Conservation (phyloP, 2,329 filamentous ascomycete species). For the Fusarium annulatum region DNA sequence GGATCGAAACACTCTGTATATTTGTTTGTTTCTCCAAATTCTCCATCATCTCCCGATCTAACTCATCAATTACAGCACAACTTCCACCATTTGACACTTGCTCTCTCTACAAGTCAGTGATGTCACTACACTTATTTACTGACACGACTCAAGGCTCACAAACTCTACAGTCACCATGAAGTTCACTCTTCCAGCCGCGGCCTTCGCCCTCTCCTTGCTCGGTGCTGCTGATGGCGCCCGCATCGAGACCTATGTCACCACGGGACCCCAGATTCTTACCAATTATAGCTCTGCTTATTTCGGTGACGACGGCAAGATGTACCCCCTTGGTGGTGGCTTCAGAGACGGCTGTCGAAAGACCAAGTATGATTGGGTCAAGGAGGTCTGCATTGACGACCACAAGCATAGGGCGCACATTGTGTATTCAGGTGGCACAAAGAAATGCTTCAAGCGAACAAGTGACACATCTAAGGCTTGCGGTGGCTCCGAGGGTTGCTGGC, state of each 20-base stretch:
- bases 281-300: neutral
- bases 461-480: neutral
- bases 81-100: accelerated
- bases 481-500: neutral
- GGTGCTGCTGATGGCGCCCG: neutral
- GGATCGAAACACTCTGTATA: neutral
- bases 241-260: neutral
- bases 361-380: neutral
- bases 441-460: neutral
- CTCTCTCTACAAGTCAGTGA: neutral
- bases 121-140: accelerated
- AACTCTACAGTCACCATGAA: neutral
- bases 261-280: neutral
- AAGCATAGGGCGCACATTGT: neutral
- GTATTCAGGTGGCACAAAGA: neutral
- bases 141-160: neutral
- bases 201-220: neutral
- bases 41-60: neutral
- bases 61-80: too few relatives aligned
- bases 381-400: accelerated
- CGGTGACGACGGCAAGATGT: accelerated
- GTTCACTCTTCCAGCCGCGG: neutral
- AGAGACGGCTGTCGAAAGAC: neutral
- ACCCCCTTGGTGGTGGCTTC: accelerated
- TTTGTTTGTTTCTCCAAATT: neutral